phyloP scores from a whole-genome alignment of 768 basidiomycete genomes.

The Leccinellum luteum region DNA sequence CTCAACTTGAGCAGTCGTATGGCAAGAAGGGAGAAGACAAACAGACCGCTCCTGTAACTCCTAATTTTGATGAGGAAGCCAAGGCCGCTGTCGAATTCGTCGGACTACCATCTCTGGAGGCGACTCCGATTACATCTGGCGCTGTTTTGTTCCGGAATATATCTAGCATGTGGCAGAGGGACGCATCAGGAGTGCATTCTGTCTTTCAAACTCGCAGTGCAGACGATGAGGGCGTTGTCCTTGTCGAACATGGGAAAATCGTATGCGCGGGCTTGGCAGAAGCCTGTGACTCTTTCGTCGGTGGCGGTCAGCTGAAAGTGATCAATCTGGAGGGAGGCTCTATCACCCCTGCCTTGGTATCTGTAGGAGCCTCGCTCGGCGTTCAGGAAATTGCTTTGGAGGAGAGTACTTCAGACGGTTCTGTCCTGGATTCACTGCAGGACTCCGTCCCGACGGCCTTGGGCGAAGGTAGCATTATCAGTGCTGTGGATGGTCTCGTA shows the following conservation, averaged over 20 bases:
- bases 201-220: constrained; percentile 12
- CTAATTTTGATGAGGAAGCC: constrained; percentile 62
- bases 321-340: constrained; percentile 63
- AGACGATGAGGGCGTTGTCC: constrained; percentile 33
- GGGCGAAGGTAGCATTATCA: constrained; percentile 42
- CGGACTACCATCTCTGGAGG: constrained; percentile 66
- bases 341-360: constrained; percentile 58
- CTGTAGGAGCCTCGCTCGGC: constrained; percentile 63
- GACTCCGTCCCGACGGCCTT: constrained; percentile 31
- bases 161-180: constrained; percentile 32
- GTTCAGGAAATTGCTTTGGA: constrained; percentile 68
- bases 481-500: constrained; percentile 63
- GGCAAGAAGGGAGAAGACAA: constrained; percentile 44
- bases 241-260: constrained; percentile 55
- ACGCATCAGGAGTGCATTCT: constrained; percentile 19
- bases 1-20: constrained; percentile 47
- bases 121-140: constrained; percentile 31
- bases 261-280: constrained; percentile 39
- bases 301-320: constrained; percentile 6
- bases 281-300: constrained; percentile 12
- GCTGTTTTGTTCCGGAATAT: constrained; percentile 56
- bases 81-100: constrained; percentile 53
- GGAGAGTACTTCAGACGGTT: constrained; percentile 64
- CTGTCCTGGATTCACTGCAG: constrained; percentile 47
- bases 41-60: constrained; percentile 51